These are phyloP conservation scores for Houttuynia cordata DNA, from an alignment of 164 flowering plant species.

Conservation along the genomic window DNA sequence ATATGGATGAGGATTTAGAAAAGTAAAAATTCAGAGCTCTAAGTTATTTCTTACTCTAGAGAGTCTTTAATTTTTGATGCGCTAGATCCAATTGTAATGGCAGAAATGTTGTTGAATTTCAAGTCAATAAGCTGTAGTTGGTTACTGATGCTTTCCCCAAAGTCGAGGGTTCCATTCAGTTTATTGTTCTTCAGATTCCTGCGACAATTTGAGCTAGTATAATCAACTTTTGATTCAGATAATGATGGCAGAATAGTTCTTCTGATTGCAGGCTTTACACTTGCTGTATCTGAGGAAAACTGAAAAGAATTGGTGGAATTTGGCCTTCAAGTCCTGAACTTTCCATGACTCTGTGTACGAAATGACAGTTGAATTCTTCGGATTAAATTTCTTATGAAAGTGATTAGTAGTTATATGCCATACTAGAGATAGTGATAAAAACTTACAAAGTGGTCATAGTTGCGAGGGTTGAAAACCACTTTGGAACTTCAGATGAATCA, in stretches of 20 bases:
- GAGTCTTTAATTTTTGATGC: no score
- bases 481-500: constrained; percentile 51
- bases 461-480: constrained; percentile 66
- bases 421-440: no score
- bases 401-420: no score
- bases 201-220: constrained; percentile 6
- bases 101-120: no score
- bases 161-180: constrained; percentile 42
- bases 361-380: no score
- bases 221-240: no score
- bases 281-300: constrained; percentile 61
- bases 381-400: no score
- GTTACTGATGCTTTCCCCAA: constrained; percentile 45
- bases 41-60: no score
- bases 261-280: constrained; percentile 4
- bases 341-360: constrained; percentile 46
- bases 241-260: no score
- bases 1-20: not conserved
- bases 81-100: no score
- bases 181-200: constrained; percentile 67
- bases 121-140: constrained; percentile 64
- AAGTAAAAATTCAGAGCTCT: constrained; percentile 15
- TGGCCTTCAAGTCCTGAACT: constrained; percentile 48
- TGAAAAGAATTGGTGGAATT: constrained; percentile 45
- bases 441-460: constrained; percentile 86